Conservation (phyloP, 768 basidiomycete genomes). For the Collybia sordida region DNA sequence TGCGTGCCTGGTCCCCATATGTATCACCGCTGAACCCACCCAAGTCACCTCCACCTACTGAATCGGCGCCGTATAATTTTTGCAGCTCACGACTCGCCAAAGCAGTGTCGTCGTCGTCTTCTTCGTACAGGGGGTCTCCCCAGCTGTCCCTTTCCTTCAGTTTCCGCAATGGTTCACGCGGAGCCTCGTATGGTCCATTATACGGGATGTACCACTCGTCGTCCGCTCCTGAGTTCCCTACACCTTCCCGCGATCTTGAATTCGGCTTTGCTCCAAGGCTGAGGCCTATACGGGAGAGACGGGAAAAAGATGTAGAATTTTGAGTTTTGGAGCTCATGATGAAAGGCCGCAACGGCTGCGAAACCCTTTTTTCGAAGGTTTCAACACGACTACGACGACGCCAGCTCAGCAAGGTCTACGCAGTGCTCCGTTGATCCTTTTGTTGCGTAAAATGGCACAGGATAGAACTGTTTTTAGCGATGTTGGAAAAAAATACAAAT, state of each 20-base stretch:
- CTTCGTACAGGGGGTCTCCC: constrained; percentile 33
- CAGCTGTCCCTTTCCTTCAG: constrained; percentile 39
- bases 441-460: no score
- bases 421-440: no score
- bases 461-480: no score
- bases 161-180: constrained; percentile 26
- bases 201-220: constrained; percentile 67
- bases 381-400: no score
- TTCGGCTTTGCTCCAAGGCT: constrained; percentile 12
- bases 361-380: no score
- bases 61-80: constrained; percentile 21
- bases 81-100: constrained; percentile 26
- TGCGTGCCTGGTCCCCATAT: constrained; percentile 8
- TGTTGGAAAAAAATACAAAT: no score
- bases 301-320: constrained; percentile 9
- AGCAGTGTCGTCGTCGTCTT: constrained; percentile 26
- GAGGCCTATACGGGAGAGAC: constrained; percentile 17
- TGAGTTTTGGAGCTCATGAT: constrained; percentile 13
- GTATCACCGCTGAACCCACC: constrained; percentile 5
- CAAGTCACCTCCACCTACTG: no score
- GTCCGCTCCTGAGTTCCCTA: constrained; percentile 18
- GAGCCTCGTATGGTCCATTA: constrained; percentile 60
- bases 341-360: background rate
- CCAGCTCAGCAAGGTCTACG: no score
- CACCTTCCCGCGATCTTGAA: constrained; percentile 7